phyloP scores from a whole-genome alignment of 495 filamentous ascomycete genomes.

The Patellaria atrata region DNA sequence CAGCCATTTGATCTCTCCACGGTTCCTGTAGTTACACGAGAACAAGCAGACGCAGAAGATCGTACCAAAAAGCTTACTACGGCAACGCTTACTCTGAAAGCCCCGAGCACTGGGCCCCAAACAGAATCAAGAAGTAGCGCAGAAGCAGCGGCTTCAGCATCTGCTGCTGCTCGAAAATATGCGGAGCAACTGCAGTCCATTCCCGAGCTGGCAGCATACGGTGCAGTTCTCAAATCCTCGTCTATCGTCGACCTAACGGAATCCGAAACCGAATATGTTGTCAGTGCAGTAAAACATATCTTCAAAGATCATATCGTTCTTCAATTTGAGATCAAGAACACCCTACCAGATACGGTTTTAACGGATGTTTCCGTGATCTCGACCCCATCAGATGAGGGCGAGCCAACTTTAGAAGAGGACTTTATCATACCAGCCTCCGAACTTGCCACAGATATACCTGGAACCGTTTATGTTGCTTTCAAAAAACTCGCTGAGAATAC shows the following conservation, averaged over 20 bases:
- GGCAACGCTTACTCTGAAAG: constrained; percentile 86
- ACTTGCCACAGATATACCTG: constrained; percentile 65
- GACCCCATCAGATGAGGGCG: constrained; percentile 65
- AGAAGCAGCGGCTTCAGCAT: constrained; percentile 55
- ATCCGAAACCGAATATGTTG: constrained; percentile 95
- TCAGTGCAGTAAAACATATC: constrained; percentile 75
- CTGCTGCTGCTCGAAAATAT: constrained; percentile 73
- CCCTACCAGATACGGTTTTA: constrained; percentile 74
- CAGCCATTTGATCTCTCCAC: constrained; percentile 77
- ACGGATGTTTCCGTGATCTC: constrained; percentile 81
- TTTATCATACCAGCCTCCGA: constrained; percentile 84
- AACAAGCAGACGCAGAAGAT: constrained; percentile 95
- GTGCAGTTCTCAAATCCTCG: constrained; percentile 79
- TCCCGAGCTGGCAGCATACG: constrained; percentile 80
- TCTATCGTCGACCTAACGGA: constrained; percentile 80
- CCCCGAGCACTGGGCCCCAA: constrained; percentile 76
- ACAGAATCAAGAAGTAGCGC: constrained; percentile 47
- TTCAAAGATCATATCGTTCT: constrained; percentile 94
- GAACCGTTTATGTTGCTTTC: constrained; percentile 91
- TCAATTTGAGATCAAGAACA: constrained; percentile 98
- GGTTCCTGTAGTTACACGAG: constrained; percentile 87
- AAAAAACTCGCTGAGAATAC: constrained; percentile 61
- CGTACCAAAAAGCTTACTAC: constrained; percentile 88
- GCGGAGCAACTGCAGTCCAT: constrained; percentile 73
- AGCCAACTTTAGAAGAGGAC: constrained; percentile 56